These are phyloP conservation scores for Aristolochia fimbriata DNA, from an alignment of 164 flowering plant genomes.

Conservation along the genomic window DNA sequence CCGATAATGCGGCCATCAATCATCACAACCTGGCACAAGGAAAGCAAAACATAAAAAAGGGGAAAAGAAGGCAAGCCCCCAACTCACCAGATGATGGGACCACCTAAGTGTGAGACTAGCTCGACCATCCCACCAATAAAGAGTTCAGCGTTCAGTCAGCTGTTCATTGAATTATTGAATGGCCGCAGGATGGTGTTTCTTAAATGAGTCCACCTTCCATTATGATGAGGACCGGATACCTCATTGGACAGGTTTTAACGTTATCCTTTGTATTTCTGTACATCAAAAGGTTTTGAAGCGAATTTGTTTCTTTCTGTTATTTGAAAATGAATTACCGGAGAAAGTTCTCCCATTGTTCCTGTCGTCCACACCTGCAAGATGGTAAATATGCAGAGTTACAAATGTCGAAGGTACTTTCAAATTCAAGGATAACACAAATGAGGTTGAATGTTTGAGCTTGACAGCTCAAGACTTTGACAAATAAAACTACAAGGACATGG, in stretches of 20 bases:
- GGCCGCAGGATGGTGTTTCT: not conserved
- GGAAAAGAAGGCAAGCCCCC: not conserved
- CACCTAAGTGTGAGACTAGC: not conserved
- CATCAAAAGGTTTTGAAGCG: not conserved
- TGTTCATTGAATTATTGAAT: not conserved
- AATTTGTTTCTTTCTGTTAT: not conserved
- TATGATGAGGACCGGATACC: not conserved
- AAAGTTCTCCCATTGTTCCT: constrained; percentile 98
- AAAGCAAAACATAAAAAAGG: not conserved
- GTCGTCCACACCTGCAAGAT: constrained; percentile 80
- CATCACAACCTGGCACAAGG: constrained; percentile 48
- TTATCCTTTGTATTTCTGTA: not conserved
- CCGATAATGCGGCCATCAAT: constrained; percentile 82
- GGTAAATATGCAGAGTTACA: too few relatives aligned
- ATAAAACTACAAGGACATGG: too few relatives aligned
- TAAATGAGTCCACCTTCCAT: not conserved
- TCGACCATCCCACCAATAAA: not conserved
- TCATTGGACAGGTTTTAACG: not conserved
- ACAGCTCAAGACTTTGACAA: too few relatives aligned
- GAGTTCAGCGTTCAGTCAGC: too few relatives aligned
- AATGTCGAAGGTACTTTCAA: too few relatives aligned
- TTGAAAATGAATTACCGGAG: constrained; percentile 49
- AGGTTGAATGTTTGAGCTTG: too few relatives aligned
- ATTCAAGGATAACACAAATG: too few relatives aligned
- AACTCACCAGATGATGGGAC: not conserved